phyloP scores from a whole-genome alignment of 441 rosid species.

The Theobroma grandiflorum region DNA sequence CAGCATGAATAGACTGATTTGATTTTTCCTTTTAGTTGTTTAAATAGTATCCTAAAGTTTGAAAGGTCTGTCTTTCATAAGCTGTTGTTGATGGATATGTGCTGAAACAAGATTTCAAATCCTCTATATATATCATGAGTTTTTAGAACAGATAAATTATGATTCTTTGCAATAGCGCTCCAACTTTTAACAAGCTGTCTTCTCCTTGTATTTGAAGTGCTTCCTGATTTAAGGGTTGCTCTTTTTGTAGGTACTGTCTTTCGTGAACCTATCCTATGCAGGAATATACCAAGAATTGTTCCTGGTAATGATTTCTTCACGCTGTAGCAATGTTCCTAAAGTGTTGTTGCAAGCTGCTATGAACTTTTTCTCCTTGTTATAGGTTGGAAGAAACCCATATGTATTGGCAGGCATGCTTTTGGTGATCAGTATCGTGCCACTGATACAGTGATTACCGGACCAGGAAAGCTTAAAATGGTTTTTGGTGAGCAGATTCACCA shows the following conservation, averaged over 20 bases:
- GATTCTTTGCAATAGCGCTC: background rate
- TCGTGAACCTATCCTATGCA: constrained; percentile 93
- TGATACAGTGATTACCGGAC: constrained; percentile 70
- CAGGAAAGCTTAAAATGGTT: constrained; percentile 94
- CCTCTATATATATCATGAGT: background rate
- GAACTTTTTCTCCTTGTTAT: constrained; percentile 35
- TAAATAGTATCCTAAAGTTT: constrained; percentile 6
- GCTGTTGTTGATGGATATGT: background rate
- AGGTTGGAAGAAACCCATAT: constrained; percentile 98
- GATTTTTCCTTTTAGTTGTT: background rate
- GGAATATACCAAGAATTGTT: constrained; percentile 86
- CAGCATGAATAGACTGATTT: background rate
- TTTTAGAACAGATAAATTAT: background rate
- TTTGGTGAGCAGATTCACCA: constrained; percentile 66
- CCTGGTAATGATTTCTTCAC: constrained; percentile 59
- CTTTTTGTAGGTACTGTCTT: constrained; percentile 83
- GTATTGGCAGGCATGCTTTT: constrained; percentile 98
- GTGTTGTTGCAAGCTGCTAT: constrained; percentile 24
- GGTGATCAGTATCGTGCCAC: constrained; percentile 98
- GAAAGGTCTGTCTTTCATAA: background rate
- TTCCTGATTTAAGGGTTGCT: constrained; percentile 30
- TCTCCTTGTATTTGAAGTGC: constrained; percentile 3
- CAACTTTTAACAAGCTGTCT: background rate
- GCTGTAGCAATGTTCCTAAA: background rate
- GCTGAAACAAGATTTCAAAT: background rate